Base-by-base conservation (phyloP, 1,284 basidiomycete genomes). In the Cutaneotrichosporon mucoides region DNA sequence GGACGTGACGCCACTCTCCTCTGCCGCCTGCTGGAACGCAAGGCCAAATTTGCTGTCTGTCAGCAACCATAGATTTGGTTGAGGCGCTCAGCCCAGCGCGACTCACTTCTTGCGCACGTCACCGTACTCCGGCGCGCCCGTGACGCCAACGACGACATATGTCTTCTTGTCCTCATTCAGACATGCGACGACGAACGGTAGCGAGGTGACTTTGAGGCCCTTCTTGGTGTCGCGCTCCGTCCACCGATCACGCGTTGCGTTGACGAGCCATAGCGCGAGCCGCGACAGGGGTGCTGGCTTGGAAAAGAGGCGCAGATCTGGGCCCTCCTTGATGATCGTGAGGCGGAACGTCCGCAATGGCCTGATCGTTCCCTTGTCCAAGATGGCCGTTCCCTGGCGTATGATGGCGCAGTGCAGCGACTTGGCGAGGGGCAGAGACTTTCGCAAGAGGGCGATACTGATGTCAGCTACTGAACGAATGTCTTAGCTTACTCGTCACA, bases 161-260 rank as follows among this genome's bases (percentile, higher is more conserved):
- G 85, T 86, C 43, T 84, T 84, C 53, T 84, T 84, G 47, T 81
- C 81, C 79, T 97, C 92, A 69, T 96, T 88, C 49, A 96, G 79
- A 69, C 91, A 94, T 0, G 93, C 94, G 7, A 99, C 83, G 35
- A 99, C 89, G 68, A 99, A 89, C 3, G 96, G 96, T 42, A 99
- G 78, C 52, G 85, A 84, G 75, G 88, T 89, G 51, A 80, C 77
- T 69, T 68, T 70, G 53, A 67, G 62, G 10, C 83, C 80, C 15
- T 78, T 58, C 60, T 66, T 69, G 37, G 79, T 73, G 36, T 71
- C 66, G 47, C 82, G 68, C 50, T 74, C 84, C 1, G 85, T 83
- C 57, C 96, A 79, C 53, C 88, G 84, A 73, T 97, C 94, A 47
- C 96, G 82, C 35, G 97, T 82, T 1, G 92, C 91, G 66, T 99